Evolutionary conservation across 2,329 filamentous ascomycete species (phyloP).

Genomic region (Colletotrichum incanum): DNA sequence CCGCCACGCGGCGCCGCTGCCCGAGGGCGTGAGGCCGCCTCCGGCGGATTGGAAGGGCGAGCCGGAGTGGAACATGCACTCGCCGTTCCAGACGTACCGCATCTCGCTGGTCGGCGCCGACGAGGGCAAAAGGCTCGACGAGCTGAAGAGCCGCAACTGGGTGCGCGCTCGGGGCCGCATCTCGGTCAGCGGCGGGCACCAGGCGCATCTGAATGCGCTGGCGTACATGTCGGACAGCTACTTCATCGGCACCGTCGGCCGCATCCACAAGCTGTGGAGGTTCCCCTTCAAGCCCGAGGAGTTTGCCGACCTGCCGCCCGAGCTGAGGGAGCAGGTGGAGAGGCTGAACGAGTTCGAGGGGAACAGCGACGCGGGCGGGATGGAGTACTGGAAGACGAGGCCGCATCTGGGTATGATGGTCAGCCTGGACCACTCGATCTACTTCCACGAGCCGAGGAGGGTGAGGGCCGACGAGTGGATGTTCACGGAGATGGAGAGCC

Average conservation of each 20-base stretch:
- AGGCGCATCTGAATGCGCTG: conserved; percentile 88
- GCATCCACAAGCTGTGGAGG: conserved; percentile 85
- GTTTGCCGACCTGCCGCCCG: conserved; percentile 65
- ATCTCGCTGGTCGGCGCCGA: conserved; percentile 58
- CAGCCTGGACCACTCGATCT: conserved; percentile 82
- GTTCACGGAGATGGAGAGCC: conserved; percentile 84
- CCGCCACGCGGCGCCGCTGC: conserved; percentile 76
- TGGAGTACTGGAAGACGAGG: conserved; percentile 65
- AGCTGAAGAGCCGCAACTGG: conserved; percentile 68
- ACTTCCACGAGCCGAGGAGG: conserved; percentile 74
- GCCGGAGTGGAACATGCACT: conserved; percentile 65
- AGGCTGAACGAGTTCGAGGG: conserved; percentile 61
- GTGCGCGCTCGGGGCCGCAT: conserved; percentile 83
- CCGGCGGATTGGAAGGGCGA: conserved; percentile 58
- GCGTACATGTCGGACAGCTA: conserved; percentile 95
- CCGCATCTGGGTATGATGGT: conserved; percentile 88
- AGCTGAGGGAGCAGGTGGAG: conserved; percentile 55
- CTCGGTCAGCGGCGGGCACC: conserved; percentile 79
- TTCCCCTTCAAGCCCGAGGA: conserved; percentile 72
- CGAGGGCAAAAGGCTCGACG: conserved; percentile 59
- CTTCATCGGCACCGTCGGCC: conserved; percentile 91
- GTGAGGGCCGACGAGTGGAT: conserved; percentile 82
- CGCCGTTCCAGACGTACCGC: conserved; percentile 64
- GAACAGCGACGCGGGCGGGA: conserved; percentile 56
- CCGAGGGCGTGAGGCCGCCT: conserved; percentile 58